These are phyloP conservation scores for Suhomyces tanzawaensis DNA, from an alignment of 805 yeast genomes.

Conservation along the genomic window DNA sequence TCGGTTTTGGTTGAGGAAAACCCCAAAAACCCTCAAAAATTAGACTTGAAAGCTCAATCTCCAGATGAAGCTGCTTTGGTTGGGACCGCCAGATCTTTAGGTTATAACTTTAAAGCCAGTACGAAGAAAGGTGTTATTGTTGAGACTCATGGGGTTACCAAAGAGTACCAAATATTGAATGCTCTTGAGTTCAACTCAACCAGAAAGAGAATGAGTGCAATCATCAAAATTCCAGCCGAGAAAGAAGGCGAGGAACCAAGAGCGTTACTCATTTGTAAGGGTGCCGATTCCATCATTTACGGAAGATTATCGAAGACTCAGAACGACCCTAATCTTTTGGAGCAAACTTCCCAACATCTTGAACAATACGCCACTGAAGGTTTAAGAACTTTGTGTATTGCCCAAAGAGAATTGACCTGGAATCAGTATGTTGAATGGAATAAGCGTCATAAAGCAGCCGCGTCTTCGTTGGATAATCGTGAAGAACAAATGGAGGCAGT, in stretches of 20 bases:
- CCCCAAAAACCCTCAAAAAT: slow-evolving; percentile 54
- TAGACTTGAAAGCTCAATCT: slow-evolving; percentile 69
- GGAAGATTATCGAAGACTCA: slow-evolving; percentile 52
- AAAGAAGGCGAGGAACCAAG: slow-evolving; percentile 32
- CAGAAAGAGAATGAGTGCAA: slow-evolving; percentile 84
- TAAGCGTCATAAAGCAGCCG: slow-evolving; percentile 58
- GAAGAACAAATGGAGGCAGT: slow-evolving; percentile 72
- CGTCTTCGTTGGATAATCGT: slow-evolving; percentile 60
- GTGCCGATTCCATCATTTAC: slow-evolving; percentile 81
- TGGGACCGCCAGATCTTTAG: slow-evolving; percentile 75
- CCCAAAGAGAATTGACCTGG: slow-evolving; percentile 66
- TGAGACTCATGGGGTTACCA: slow-evolving; percentile 65
- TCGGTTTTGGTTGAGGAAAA: slow-evolving; percentile 71
- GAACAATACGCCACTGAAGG: slow-evolving; percentile 84
- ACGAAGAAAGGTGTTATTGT: slow-evolving; percentile 68
- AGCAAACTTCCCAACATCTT: slow-evolving; percentile 66
- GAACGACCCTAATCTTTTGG: slow-evolving; percentile 49
- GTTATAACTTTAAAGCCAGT: slow-evolving; percentile 62
- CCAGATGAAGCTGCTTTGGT: slow-evolving; percentile 89
- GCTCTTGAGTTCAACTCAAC: slow-evolving; percentile 79
- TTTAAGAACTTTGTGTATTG: slow-evolving; percentile 76
- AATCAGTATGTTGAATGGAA: slow-evolving; percentile 63
- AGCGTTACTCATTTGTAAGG: slow-evolving; percentile 72
- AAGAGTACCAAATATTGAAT: slow-evolving; percentile 70
- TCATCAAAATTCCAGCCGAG: slow-evolving; percentile 61